Evolutionary conservation across 495 filamentous ascomycete species (phyloP).

Genomic region (Tuber microsphaerosporum): DNA sequence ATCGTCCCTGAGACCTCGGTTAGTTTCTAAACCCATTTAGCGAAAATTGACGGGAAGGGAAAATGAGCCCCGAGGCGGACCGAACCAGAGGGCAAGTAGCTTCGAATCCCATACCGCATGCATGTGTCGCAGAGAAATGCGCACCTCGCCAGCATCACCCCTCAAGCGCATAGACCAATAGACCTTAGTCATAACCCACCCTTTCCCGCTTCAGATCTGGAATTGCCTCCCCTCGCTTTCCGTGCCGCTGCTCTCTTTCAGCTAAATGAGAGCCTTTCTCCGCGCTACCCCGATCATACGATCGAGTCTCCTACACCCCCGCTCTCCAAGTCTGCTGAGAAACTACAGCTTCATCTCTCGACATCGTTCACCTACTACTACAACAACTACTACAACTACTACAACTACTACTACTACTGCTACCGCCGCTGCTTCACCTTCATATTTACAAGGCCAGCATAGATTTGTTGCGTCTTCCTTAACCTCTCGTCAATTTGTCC

Average conservation of each 20-base stretch:
- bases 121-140: not conserved
- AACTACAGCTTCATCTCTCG: constrained; percentile 16
- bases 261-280: constrained; percentile 27
- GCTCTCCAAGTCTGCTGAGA: constrained; percentile 20
- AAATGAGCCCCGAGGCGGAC: not conserved
- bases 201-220: constrained; percentile 27
- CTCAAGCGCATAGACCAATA: not conserved
- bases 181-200: not conserved
- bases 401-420: not conserved
- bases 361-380: constrained; percentile 9
- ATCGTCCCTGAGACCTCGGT: not conserved
- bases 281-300: constrained; percentile 27
- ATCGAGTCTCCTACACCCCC: constrained; percentile 30
- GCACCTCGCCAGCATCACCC: not conserved
- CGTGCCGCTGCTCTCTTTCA: constrained; percentile 5
- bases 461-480: constrained; percentile 10
- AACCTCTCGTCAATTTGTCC: constrained; percentile 28
- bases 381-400: constrained; percentile 9
- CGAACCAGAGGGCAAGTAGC: not conserved
- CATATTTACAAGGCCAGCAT: constrained; percentile 8
- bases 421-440: constrained; percentile 9
- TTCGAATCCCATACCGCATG: not conserved
- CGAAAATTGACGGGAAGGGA: not conserved
- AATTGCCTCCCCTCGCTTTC: constrained; percentile 18
- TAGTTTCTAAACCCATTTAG: not conserved